Conservation (phyloP, 768 basidiomycete genomes). For the Mrakia hoshinonis region DNA sequence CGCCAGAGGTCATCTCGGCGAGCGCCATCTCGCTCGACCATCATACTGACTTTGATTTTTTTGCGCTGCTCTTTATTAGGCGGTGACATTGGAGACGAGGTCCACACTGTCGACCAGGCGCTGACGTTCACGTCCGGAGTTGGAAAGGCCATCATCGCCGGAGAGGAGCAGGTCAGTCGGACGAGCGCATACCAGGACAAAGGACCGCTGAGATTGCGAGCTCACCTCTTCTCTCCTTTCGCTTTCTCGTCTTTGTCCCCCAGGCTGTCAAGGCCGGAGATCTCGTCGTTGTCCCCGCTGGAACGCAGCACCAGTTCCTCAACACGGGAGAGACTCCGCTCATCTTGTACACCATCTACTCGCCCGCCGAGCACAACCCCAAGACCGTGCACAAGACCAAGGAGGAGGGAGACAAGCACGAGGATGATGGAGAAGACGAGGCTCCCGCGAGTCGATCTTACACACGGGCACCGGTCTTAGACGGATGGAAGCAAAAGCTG, state of each 20-base stretch:
- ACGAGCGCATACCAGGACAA: no score
- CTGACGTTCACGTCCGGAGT: constrained; percentile 42
- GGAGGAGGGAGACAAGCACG: constrained; percentile 30
- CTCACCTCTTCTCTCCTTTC: no score
- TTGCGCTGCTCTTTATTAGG: neutral
- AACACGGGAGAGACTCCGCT: constrained; percentile 41
- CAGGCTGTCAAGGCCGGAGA: constrained; percentile 41
- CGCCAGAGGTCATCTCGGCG: neutral
- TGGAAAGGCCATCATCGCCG: constrained; percentile 41
- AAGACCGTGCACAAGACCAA: constrained; percentile 31
- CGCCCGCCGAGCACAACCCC: constrained; percentile 31
- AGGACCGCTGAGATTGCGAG: no score
- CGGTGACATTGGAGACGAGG: constrained; percentile 44
- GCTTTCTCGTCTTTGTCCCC: no score
- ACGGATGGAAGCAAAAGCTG: no score
- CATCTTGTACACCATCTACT: constrained; percentile 39
- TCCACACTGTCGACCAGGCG: constrained; percentile 42
- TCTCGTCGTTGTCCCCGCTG: constrained; percentile 43
- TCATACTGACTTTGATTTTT: neutral
- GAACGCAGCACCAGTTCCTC: constrained; percentile 39
- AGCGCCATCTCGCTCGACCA: neutral
- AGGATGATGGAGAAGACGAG: constrained; percentile 31
- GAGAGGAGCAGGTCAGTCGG: no score
- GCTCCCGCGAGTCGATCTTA: no score
- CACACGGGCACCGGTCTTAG: no score